Base-by-base conservation (phyloP, 1,284 basidiomycete genomes). In the Leccinum pseudoinsigne region DNA sequence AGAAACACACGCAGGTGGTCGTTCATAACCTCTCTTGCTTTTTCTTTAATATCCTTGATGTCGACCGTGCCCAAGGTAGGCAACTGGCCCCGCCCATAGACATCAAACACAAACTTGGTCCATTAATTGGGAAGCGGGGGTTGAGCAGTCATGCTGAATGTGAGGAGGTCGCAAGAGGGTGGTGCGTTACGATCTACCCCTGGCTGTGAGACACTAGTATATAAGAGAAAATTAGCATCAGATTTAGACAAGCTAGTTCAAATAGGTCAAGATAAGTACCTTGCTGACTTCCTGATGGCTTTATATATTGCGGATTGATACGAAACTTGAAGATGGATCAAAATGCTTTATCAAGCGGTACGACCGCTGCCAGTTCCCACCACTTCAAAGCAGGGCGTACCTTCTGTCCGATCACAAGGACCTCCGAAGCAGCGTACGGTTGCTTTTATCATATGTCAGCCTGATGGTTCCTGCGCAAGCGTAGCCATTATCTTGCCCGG, bases 41-140 rank as follows among this genome's bases (percentile, higher is more conserved):
- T 81, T n/a, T 77, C 76, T 65, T 85, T 81, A 58, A 86, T 83
- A 64, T 84, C 80, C 12, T 81, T 77, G 53, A 80, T 75, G n/a
- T 74, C 71, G 8, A 86, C 84, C 0, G 84, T 84, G 51, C 83
- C 83, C 47, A 85, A 70, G 12, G 82, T 73, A 6, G 82, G 83
- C 0, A 73, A 75, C 40, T 77, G 72, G 31, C 74, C 75, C 18
- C 72, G 69, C 3, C 21, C 28, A 62, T 85, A 84, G 31, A 84
- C 68, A 6, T 76, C 70, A 7, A 69, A 5, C 34, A 75, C 18
- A 53, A 66, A 76, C 42, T 72, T 16, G 34, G 53, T 62, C 75
- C 75, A 76, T 69, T 69, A 66, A 51, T 72, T 40, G 11, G 65
- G 66, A 40, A 65, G 65, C 0, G 67, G 68, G 8, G 67, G 56